Conservation (phyloP, 352 stramenopile species). For the Chrysophaeum taylorii region DNA sequence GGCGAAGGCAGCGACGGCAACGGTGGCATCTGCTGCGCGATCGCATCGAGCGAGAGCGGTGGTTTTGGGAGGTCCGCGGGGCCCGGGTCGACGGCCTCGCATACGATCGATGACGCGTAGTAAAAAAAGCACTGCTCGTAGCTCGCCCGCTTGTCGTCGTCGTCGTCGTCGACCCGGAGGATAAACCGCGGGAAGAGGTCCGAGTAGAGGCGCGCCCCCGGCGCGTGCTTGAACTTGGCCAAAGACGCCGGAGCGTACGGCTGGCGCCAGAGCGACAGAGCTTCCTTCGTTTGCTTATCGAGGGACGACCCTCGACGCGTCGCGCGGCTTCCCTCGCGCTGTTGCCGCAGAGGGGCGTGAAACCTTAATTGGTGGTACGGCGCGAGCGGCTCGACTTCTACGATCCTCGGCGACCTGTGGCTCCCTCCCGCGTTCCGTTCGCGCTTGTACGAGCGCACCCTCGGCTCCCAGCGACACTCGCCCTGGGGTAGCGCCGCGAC, state of each 20-base stretch:
- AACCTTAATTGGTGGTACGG: conserved; percentile 15
- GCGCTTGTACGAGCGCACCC: conserved; percentile 6
- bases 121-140: conserved; percentile 19
- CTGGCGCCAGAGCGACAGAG: not conserved
- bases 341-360: not conserved
- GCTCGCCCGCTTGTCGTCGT: conserved; percentile 10
- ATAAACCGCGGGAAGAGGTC: not conserved
- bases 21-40: not conserved
- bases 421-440: not conserved
- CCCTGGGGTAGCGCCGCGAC: not conserved
- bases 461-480: conserved; percentile 15
- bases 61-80: not conserved
- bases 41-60: not conserved
- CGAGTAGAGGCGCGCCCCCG: not conserved
- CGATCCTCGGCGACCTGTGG: not conserved
- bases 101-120: conserved; percentile 14
- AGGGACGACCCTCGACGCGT: not conserved
- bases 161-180: not conserved
- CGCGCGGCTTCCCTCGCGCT: not conserved
- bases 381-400: conserved; percentile 6
- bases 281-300: too few relatives aligned
- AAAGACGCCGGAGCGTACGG: not conserved
- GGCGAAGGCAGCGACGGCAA: not conserved
- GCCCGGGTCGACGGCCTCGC: conserved; percentile 18
- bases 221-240: not conserved